These are phyloP conservation scores for Pelargonium fulgidum DNA, from an alignment of 441 rosid species.

Conservation along the genomic window DNA sequence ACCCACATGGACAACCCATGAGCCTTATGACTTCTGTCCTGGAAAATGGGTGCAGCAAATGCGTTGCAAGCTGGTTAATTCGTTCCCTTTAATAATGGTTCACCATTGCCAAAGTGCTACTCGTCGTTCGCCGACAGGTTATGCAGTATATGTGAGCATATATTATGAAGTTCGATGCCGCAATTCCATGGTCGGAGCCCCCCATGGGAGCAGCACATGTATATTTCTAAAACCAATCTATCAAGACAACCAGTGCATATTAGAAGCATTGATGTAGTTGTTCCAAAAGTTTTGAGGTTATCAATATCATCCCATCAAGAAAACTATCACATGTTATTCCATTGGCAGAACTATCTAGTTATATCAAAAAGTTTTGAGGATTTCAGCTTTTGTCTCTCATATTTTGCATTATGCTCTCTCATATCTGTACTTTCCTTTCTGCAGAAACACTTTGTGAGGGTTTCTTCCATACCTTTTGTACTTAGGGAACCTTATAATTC, in stretches of 20 bases:
- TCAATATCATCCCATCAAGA: slow-evolving; percentile 24
- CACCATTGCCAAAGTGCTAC: slow-evolving; percentile 35
- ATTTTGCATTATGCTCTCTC: slow-evolving; percentile 20
- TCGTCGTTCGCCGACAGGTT: slow-evolving; percentile 26
- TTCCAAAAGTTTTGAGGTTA: slow-evolving; percentile 24
- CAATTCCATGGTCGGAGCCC: slow-evolving; percentile 44
- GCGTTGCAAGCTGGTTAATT: slow-evolving; percentile 28
- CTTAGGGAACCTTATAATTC: slow-evolving; percentile 23
- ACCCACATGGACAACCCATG: slow-evolving; percentile 42
- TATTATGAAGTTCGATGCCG: slow-evolving; percentile 47
- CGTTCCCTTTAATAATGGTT: slow-evolving; percentile 19
- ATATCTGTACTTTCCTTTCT: slow-evolving; percentile 14
- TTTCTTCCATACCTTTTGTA: slow-evolving; percentile 22
- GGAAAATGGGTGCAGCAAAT: slow-evolving; percentile 36
- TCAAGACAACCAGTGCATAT: slow-evolving; percentile 23
- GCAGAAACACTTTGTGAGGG: slow-evolving; percentile 34
- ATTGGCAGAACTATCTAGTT: slow-evolving; percentile 20
- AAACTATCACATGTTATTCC: slow-evolving; percentile 26
- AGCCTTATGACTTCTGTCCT: slow-evolving; percentile 35
- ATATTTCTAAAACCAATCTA: slow-evolving; percentile 26
- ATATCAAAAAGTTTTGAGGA: slow-evolving; percentile 22
- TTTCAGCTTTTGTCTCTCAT: slow-evolving; percentile 38
- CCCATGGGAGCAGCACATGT: slow-evolving; percentile 32
- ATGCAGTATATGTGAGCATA: slow-evolving; percentile 23
- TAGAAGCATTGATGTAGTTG: slow-evolving; percentile 30